Conservation (phyloP, 371 early-diverging fungal species). For the Syncephalastrum sp. region DNA sequence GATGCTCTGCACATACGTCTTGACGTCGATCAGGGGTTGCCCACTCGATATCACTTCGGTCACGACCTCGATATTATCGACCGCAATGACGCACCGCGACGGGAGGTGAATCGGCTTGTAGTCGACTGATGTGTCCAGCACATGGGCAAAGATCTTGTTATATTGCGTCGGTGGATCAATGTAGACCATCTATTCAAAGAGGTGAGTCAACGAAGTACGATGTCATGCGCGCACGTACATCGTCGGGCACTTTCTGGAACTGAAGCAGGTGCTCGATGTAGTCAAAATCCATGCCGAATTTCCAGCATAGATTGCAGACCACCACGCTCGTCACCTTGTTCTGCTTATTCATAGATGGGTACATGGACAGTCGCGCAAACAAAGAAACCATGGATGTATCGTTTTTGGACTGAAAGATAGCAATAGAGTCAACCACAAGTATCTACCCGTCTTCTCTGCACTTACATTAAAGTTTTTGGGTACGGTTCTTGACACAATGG, state of each 20-base stretch:
- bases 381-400: conserved; percentile 54
- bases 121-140: conserved; percentile 52
- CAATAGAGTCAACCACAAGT: conserved; percentile 4
- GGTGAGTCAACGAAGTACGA: not conserved
- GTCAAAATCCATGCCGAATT: conserved; percentile 28
- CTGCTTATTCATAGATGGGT: conserved; percentile 42
- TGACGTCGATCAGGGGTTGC: conserved; percentile 46
- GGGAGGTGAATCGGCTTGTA: conserved; percentile 56
- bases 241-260: conserved; percentile 49
- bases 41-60: conserved; percentile 47
- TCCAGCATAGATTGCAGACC: conserved; percentile 49
- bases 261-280: conserved; percentile 46
- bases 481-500: conserved; percentile 49
- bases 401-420: conserved; percentile 22
- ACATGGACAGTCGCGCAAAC: conserved; percentile 41
- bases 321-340: conserved; percentile 54
- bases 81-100: conserved; percentile 39
- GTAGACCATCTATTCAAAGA: conserved; percentile 29
- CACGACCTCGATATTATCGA: conserved; percentile 58
- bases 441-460: not conserved
- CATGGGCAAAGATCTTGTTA: conserved; percentile 46
- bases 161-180: conserved; percentile 50
- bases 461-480: conserved; percentile 52
- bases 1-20: conserved; percentile 34
- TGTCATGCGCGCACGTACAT: conserved; percentile 16